A percentile compares a stretch with the other conserved stretches of the same genome.
Conservation (phyloP, 768 basidiomycete species). For the Rhodotorula diobovata region DNA sequence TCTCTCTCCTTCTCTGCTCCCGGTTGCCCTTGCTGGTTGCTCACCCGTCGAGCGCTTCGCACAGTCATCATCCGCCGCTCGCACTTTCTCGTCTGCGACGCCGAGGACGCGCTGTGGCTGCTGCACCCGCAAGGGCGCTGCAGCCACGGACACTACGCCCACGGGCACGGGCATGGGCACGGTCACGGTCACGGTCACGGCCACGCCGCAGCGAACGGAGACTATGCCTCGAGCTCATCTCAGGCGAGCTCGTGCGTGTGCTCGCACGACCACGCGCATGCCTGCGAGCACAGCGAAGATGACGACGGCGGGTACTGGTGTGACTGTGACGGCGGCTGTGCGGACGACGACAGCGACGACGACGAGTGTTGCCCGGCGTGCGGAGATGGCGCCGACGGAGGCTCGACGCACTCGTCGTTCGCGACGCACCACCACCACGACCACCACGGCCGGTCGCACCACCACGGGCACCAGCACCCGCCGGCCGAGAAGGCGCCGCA, state of each 20-base stretch:
- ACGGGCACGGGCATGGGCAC: background rate
- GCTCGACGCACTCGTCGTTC: background rate
- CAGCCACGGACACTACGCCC: background rate
- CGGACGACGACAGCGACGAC: background rate
- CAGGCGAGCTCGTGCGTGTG: conserved; percentile 11
- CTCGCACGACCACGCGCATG: conserved; percentile 10
- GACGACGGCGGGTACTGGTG: background rate
- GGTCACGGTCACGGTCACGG: too few relatives aligned
- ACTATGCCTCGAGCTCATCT: conserved; percentile 13
- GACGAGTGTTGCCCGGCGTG: background rate
- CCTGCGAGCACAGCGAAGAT: background rate
- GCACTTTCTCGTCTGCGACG: conserved; percentile 32
- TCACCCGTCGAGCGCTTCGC: background rate
- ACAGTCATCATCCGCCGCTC: conserved; percentile 32
- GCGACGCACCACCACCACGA: background rate
- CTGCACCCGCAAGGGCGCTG: conserved; percentile 14
- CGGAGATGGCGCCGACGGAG: too few relatives aligned
- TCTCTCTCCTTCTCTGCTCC: background rate
- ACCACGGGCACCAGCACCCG: background rate
- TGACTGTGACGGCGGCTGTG: background rate
- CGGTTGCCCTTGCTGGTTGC: background rate
- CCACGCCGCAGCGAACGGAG: too few relatives aligned
- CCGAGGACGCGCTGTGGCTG: conserved; percentile 38
- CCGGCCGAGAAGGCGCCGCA: conserved; percentile 18
- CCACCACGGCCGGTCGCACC: background rate